Conservation (phyloP, 768 basidiomycete genomes). For the Tylopilus vinaceipallidus region DNA sequence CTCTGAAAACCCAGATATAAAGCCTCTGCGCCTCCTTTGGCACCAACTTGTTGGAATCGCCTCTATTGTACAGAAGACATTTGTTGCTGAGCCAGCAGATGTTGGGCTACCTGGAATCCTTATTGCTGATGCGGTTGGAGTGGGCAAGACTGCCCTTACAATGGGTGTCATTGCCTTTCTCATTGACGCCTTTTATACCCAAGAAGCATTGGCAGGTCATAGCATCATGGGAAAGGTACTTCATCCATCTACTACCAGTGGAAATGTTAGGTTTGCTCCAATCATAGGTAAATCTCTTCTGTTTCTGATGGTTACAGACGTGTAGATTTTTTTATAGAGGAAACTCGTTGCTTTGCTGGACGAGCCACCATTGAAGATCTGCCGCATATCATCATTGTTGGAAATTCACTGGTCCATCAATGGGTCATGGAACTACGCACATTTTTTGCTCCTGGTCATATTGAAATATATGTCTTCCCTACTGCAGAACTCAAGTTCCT, state of each 20-base stretch:
- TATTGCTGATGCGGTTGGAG: constrained; percentile 3
- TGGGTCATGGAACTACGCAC: not conserved
- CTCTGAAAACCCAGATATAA: constrained; percentile 1
- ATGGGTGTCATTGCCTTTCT: constrained; percentile 6
- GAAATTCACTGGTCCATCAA: constrained; percentile 4
- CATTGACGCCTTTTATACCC: constrained; percentile 3
- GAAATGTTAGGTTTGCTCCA: not conserved
- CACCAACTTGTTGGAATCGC: constrained; percentile 8
- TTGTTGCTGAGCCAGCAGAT: not conserved
- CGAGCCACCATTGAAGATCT: not conserved
- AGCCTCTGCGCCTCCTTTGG: constrained; percentile 5
- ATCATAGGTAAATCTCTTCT: not conserved
- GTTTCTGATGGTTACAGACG: not conserved
- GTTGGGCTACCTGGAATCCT: not conserved
- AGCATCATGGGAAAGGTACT: not conserved
- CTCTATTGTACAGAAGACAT: constrained; percentile 1
- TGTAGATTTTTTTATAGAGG: not conserved
- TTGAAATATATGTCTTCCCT: constrained; percentile 8
- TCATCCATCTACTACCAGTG: not conserved
- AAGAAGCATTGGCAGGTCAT: not conserved
- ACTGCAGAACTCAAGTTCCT: constrained; percentile 1
- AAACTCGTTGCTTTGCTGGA: not conserved
- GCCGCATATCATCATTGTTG: constrained; percentile 3
- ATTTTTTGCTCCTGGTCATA: constrained; percentile 1
- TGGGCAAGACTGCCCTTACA: constrained; percentile 7